Percentiles rank a stretch among this genome's conserved stretches.
phyloP scores from a whole-genome alignment of 768 basidiomycete genomes.

The Coprinellus micaceus region DNA sequence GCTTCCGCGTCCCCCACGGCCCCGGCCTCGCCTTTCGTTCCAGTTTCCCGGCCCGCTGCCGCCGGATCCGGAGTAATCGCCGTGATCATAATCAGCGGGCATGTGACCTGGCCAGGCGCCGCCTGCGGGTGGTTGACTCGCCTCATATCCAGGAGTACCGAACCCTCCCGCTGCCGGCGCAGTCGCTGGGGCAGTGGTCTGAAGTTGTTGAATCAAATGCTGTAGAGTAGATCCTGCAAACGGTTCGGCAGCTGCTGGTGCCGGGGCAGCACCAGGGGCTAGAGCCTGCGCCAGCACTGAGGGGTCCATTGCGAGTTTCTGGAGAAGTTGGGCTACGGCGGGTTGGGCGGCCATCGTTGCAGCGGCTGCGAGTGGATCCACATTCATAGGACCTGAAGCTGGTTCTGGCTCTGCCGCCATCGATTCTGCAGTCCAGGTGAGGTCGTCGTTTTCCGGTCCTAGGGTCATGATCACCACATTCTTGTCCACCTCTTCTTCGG shows the following conservation, averaged over 20 bases:
- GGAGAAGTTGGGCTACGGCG: conserved; percentile 11
- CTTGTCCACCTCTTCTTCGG: conserved; percentile 68
- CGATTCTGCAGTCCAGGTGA: conserved; percentile 58
- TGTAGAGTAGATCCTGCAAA: too few species aligned
- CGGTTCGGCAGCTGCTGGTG: not conserved
- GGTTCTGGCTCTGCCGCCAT: too few species aligned
- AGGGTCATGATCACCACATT: conserved; percentile 63
- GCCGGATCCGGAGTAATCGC: conserved; percentile 43
- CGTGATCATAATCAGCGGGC: too few species aligned
- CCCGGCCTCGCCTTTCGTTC: conserved; percentile 52
- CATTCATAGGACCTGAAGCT: too few species aligned
- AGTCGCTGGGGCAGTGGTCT: too few species aligned
- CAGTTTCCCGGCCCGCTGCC: conserved; percentile 40
- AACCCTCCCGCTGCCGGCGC: too few species aligned
- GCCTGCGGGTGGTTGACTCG: too few species aligned
- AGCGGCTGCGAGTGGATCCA: not conserved
- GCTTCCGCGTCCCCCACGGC: conserved; percentile 41
- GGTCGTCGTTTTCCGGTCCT: conserved; percentile 58
- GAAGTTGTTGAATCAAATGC: too few species aligned
- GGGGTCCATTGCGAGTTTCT: conserved; percentile 32
- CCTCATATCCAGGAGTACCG: too few species aligned
- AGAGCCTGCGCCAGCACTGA: conserved; percentile 26
- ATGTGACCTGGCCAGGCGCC: too few species aligned
- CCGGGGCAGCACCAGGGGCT: conserved; percentile 21
- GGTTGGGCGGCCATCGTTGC: not conserved